These are phyloP conservation scores for Trichoderma erinaceum DNA, from an alignment of 495 filamentous ascomycete species.

Conservation along the genomic window DNA sequence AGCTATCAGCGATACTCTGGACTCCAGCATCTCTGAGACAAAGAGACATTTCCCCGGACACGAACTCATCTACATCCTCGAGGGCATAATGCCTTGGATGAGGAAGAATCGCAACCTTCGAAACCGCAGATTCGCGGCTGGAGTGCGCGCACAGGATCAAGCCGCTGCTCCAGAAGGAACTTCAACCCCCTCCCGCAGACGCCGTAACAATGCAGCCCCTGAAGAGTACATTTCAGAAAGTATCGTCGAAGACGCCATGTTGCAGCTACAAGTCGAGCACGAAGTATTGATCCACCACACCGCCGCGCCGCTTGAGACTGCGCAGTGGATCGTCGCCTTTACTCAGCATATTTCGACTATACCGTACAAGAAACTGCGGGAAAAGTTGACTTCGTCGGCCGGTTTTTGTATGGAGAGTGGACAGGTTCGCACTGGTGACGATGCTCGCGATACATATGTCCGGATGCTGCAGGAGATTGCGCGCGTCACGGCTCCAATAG, in stretches of 20 bases:
- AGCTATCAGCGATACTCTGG: conserved; percentile 47
- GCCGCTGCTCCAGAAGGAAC: conserved; percentile 15
- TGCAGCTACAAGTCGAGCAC: conserved; percentile 65
- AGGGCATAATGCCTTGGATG: conserved; percentile 62
- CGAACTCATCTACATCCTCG: conserved; percentile 68
- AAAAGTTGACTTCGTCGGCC: conserved; percentile 39
- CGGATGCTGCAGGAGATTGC: conserved; percentile 75
- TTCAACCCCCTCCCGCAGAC: conserved; percentile 21
- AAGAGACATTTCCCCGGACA: conserved; percentile 47
- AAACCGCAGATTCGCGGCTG: conserved; percentile 61
- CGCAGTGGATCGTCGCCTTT: conserved; percentile 71
- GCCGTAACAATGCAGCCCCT: conserved; percentile 40
- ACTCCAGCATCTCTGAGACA: conserved; percentile 53
- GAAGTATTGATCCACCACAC: conserved; percentile 67
- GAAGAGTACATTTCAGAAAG: conserved; percentile 58
- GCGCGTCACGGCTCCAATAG: conserved; percentile 66
- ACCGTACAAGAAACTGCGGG: conserved; percentile 54
- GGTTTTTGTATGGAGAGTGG: conserved; percentile 80
- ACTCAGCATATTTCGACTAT: conserved; percentile 76
- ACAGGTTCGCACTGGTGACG: conserved; percentile 69
- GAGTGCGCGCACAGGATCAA: conserved; percentile 52
- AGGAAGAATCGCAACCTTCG: conserved; percentile 62
- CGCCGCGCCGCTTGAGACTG: conserved; percentile 53
- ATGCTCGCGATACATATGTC: conserved; percentile 60
- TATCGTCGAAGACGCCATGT: conserved; percentile 64